Base-by-base conservation (phyloP, 1,139 yeast genomes). In the Geotrichum siamense region DNA sequence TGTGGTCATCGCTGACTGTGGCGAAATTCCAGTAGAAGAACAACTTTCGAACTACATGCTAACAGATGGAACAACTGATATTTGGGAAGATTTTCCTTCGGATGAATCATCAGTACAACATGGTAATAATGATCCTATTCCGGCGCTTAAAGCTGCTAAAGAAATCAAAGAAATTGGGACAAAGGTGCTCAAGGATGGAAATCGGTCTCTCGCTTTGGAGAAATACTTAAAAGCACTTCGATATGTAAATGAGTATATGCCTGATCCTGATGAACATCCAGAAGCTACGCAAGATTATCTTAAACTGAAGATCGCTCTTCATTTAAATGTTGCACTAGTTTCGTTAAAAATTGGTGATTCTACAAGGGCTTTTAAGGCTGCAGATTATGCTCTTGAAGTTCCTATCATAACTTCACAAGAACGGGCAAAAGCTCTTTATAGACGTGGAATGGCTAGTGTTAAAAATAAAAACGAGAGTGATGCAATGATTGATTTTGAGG, bases 1-100 rank as follows among this genome's bases (percentile, higher is more conserved):
- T 38, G 81, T 84, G 64, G 68, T 72, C 41, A 78, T 84, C 51
- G 72, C 71, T 16, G 82, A 78, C 55, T 79, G 83, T 68, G 94
- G 94, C 34, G 78, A 77, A 55, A 66, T 85, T 49, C 77, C 85
- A 8, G 49, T 51, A 8, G 22, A 32, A 2, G 45, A 43, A 6
- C n/a, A 30, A 30, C 35, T 47, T 3, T 31, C 36, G 6, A 32
- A 29, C 12, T 27, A 37, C 28, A 17, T 26, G 17, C 28, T 31
- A 8, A 82, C 78, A 53, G 94, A 84, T 58, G 85, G 83, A n/a
- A 79, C 85, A 21, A 96, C 95, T 30, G 96, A 87, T 60, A 64
- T 71, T 33, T 85, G 78, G 59, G 96, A 85, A 58, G 89, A 79
- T 43, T 70, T 72, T 27, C 71, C 89, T 48, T 79, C 75, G 26